A percentile compares a stretch with the other conserved stretches of the same genome.
Conservation (phyloP, 1,284 basidiomycete genomes). For the Caloboletus inedulis region DNA sequence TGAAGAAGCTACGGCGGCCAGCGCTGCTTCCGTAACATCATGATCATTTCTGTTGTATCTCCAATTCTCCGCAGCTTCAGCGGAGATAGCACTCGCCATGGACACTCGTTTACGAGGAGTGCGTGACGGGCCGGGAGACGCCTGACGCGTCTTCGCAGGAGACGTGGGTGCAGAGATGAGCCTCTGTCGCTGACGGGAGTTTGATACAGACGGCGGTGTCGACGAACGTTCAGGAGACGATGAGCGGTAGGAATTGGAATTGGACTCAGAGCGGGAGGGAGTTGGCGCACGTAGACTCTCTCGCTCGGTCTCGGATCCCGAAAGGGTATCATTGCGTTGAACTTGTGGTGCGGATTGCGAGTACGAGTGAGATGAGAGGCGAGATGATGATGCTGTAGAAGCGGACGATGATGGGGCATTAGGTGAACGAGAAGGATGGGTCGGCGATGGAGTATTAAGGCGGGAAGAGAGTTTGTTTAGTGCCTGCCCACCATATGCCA, state of each 20-base stretch:
- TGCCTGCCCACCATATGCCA: conserved; percentile 41
- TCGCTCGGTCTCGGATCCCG: conserved; percentile 75
- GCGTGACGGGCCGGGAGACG: conserved; percentile 40
- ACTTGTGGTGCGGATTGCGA: conserved; percentile 24
- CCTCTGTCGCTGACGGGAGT: conserved; percentile 35
- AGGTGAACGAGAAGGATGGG: conserved; percentile 35
- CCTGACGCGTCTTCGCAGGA: conserved; percentile 43
- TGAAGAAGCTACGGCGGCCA: conserved; percentile 58
- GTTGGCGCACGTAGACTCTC: conserved; percentile 46
- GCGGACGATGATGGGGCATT: conserved; percentile 33
- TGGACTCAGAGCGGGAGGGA: conserved; percentile 32
- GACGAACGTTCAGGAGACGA: conserved; percentile 42
- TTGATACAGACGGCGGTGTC: conserved; percentile 36
- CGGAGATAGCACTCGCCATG: conserved; percentile 29
- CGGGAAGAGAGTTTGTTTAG: conserved; percentile 64
- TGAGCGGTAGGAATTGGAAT: conserved; percentile 35
- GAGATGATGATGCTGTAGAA: conserved; percentile 33
- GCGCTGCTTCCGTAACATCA: conserved; percentile 51
- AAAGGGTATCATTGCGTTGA: conserved; percentile 40
- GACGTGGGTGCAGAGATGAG: conserved; percentile 55
- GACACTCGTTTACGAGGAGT: conserved; percentile 45
- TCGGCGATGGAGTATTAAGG: conserved; percentile 42
- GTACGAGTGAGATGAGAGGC: conserved; percentile 28
- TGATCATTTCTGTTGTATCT: conserved; percentile 27
- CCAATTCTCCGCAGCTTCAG: conserved; percentile 27